phyloP scores from a whole-genome alignment of 2,329 filamentous ascomycete genomes.

The Verticillium dahliae region DNA sequence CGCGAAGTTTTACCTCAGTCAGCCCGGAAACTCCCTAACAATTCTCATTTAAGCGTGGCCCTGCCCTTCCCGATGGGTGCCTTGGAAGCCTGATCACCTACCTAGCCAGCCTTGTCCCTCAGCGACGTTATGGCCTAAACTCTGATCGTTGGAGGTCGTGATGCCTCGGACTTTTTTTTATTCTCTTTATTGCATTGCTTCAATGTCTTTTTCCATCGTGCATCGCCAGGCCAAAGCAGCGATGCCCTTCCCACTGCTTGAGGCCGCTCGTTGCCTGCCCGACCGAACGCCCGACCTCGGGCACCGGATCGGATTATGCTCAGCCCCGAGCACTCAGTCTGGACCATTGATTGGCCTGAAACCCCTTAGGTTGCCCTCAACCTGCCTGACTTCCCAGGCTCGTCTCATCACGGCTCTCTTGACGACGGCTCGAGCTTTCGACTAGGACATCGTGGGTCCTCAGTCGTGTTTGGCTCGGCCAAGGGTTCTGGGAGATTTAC shows the following conservation, averaged over 20 bases:
- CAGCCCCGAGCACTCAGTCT: not conserved
- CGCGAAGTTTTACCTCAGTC: constrained; percentile 13
- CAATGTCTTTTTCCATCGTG: not conserved
- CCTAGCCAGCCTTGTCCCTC: not conserved
- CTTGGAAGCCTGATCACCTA: not conserved
- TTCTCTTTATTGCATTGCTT: not conserved
- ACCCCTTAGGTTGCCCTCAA: not conserved
- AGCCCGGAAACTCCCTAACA: constrained; percentile 14
- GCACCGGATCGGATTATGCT: not conserved
- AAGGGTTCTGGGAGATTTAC: not conserved
- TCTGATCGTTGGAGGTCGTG: not conserved
- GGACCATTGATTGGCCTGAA: not conserved
- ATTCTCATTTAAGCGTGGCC: constrained; percentile 3
- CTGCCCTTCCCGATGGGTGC: not conserved
- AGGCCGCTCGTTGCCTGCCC: not conserved
- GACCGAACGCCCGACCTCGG: not conserved
- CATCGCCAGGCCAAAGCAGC: not conserved
- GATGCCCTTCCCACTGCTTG: not conserved
- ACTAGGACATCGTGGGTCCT: not conserved
- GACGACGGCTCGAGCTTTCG: not conserved
- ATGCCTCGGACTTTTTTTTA: not conserved
- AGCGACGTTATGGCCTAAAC: not conserved
- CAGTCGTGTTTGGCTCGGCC: not conserved
- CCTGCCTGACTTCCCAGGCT: not conserved
- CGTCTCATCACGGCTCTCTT: not conserved